These are phyloP conservation scores for Saksenaea oblongispora DNA, from an alignment of 371 early-diverging fungal genomes.

Conservation along the genomic window DNA sequence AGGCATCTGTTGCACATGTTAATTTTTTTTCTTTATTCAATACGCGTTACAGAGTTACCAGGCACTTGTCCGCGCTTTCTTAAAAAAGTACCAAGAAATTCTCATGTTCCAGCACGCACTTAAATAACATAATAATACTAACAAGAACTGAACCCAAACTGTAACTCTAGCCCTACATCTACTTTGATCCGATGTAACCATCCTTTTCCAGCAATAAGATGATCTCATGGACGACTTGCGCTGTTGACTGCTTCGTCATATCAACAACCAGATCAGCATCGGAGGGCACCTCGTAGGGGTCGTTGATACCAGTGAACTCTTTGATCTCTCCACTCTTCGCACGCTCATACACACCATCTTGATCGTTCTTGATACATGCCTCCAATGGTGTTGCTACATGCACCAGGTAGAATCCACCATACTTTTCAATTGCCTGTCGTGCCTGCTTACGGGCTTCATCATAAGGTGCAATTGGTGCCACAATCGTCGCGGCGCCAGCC, in stretches of 20 bases:
- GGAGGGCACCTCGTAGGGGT: constrained; percentile 78
- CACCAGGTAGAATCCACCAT: constrained; percentile 82
- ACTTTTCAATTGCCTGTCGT: constrained; percentile 57
- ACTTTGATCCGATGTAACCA: constrained; percentile 71
- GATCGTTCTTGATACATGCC: constrained; percentile 74
- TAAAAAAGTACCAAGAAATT: too few species aligned
- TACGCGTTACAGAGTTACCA: too few species aligned
- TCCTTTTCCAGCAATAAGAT: constrained; percentile 83
- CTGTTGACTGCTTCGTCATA: constrained; percentile 62
- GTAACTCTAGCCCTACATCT: constrained; percentile 13
- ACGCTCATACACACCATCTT: constrained; percentile 76
- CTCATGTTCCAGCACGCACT: neutral
- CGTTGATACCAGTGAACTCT: constrained; percentile 89
- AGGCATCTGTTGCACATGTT: too few species aligned
- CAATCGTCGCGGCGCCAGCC: constrained; percentile 85
- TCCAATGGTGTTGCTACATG: constrained; percentile 86
- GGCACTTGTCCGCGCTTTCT: too few species aligned
- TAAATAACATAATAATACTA: neutral
- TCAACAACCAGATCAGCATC: constrained; percentile 74
- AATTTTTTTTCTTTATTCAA: too few species aligned
- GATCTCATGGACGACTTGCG: constrained; percentile 88
- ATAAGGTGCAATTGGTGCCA: constrained; percentile 90
- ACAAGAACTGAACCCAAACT: neutral
- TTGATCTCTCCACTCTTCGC: constrained; percentile 79
- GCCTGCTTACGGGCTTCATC: constrained; percentile 73